Percentiles rank a stretch among this genome's conserved stretches.
phyloP scores from a whole-genome alignment of 106 monocot genomes.

The Allium cepa region DNA sequence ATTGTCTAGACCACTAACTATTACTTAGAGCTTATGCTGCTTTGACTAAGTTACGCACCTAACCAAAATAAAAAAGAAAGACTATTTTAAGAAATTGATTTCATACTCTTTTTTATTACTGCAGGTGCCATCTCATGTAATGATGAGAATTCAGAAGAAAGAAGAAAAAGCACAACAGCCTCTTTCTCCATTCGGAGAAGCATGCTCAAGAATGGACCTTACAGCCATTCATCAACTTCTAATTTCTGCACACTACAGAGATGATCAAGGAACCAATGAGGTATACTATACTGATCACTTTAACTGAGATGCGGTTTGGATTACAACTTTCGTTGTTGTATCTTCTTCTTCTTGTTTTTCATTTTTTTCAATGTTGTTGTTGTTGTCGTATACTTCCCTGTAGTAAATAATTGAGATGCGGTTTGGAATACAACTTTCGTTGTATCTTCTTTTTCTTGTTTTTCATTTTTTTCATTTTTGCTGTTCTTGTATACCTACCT shows the following conservation, averaged over 20 bases:
- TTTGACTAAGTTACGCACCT: too few species aligned
- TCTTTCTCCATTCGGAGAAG: conserved; percentile 82
- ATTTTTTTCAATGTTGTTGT: not conserved
- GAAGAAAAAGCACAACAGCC: conserved; percentile 17
- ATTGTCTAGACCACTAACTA: too few species aligned
- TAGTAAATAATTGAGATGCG: not conserved
- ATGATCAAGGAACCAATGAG: conserved; percentile 97
- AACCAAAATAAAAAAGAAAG: too few species aligned
- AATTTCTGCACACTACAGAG: conserved; percentile 67
- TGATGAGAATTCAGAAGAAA: conserved; percentile 65
- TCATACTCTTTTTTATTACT: not conserved
- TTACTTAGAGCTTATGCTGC: too few species aligned
- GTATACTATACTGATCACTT: conserved; percentile 12
- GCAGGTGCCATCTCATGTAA: conserved; percentile 84
- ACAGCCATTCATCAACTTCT: conserved; percentile 93
- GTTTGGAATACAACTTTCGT: too few species aligned
- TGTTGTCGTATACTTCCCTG: not conserved
- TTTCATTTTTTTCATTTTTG: not conserved
- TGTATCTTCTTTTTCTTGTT: too few species aligned
- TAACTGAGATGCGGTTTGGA: not conserved
- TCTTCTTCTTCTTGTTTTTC: too few species aligned
- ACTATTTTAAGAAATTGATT: too few species aligned
- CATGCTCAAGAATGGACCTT: conserved; percentile 93
- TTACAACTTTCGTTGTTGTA: too few species aligned
- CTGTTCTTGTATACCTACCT: not conserved